A percentile compares a stretch with the other conserved stretches of the same genome.
Evolutionary conservation across 306 rosid genomes (phyloP).

Genomic region (Prunus campanulata): DNA sequence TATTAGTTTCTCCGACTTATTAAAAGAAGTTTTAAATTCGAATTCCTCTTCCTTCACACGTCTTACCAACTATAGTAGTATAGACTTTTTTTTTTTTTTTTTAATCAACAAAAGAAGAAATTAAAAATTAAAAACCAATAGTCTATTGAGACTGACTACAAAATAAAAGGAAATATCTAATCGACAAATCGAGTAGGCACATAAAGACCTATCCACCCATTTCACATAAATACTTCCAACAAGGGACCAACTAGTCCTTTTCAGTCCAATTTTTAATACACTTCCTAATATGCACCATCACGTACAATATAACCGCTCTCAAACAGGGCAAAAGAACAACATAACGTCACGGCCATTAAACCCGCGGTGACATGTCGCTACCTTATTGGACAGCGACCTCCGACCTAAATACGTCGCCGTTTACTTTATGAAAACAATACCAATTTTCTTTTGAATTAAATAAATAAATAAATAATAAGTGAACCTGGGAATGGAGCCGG

Average conservation of each 20-base stretch:
- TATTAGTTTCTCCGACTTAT: not conserved
- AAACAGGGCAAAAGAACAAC: not conserved
- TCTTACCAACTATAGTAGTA: no score
- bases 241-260: not conserved
- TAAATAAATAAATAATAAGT: not conserved
- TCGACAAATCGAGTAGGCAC: no score
- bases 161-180: no score
- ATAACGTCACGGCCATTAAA: not conserved
- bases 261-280: not conserved
- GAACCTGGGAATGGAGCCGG: constrained; percentile 29
- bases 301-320: not conserved
- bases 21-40: not conserved
- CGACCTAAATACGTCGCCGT: not conserved
- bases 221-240: not conserved
- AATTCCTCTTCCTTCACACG: not conserved
- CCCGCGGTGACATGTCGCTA: not conserved
- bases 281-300: not conserved
- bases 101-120: no score
- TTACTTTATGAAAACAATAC: not conserved
- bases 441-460: not conserved
- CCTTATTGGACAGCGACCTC: not conserved
- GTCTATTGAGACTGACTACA: no score
- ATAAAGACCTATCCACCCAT: not conserved
- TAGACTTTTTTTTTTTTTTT: no score
- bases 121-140: no score